Evolutionary conservation across 1,284 basidiomycete genomes (phyloP), one percentile per base, ranked within the genome.

Genomic region (Schizophyllum commune): DNA sequence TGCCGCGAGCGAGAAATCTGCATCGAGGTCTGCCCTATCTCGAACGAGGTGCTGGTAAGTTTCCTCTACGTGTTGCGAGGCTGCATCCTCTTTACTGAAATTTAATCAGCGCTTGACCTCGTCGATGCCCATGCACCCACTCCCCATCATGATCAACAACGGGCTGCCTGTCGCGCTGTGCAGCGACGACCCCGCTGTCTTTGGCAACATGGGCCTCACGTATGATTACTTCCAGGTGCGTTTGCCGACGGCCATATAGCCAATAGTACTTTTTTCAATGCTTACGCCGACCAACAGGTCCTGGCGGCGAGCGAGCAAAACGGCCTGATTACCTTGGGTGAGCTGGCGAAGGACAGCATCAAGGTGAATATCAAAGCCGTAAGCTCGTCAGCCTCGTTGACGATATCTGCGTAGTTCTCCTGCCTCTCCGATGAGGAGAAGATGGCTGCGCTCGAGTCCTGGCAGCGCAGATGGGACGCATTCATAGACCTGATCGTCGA

Each of bases 171-270:
- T 92, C 7, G 83, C 83, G 0, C 76, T 92, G 2, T 83, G 79
- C 67, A 89, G 86, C 4, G 89, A 92, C 68, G 89, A 92, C 66
- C 88, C 89, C 3, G 77, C 84, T 1, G 78, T 85, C n/a, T 91
- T 92, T 68, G 86, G 88, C 21, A 89, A 88, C 66, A 86, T 86
- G 82, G 88, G 88, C 0, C 74, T 89, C 11, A 85, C 86, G 0
- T 90, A 81, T 67, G 88, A 89, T 70, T 89, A 83, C 69, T 89
- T 80, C 72, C 87, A 89, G 75, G 86, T 81, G 64, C 60, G 64
- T 54, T 33, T 1, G 32, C 17, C 4, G 57, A 55, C 32, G 5
- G 27, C 27, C 27, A 27, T 27, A 27, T 27, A 27, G 27, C 5
- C 27, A 27, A 27, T 27, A 27, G 27, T 27, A 27, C 27, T 27